Conservation (phyloP, 2,329 filamentous ascomycete species). For the Xylariaceae sp. region DNA sequence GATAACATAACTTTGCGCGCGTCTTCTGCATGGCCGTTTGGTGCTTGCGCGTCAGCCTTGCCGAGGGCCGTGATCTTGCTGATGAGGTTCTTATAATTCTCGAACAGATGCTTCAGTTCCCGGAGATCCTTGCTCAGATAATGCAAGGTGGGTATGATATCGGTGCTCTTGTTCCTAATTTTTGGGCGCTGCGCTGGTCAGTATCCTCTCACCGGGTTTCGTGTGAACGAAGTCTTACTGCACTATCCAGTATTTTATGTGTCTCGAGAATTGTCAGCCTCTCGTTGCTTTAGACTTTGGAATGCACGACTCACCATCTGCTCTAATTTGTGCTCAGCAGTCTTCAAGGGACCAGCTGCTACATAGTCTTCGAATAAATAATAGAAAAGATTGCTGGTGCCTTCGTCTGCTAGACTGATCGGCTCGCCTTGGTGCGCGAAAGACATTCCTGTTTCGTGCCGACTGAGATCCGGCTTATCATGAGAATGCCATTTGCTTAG, state of each 20-base stretch:
- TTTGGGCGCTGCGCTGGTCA: slow-evolving; percentile 36
- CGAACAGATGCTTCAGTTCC: slow-evolving; percentile 65
- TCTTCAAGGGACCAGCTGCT: slow-evolving; percentile 61
- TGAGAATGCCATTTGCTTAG: slow-evolving; percentile 47
- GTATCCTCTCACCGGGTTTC: not conserved
- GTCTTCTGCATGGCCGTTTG: slow-evolving; percentile 14
- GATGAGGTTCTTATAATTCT: slow-evolving; percentile 65
- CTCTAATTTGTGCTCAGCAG: slow-evolving; percentile 53
- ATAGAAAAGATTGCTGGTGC: slow-evolving; percentile 67
- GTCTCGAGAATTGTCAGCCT: slow-evolving; percentile 39
- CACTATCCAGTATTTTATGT: slow-evolving; percentile 42
- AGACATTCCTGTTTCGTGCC: slow-evolving; percentile 32
- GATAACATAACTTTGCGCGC: slow-evolving; percentile 42
- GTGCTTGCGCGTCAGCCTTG: slow-evolving; percentile 25
- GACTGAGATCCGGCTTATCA: slow-evolving; percentile 29
- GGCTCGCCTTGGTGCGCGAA: slow-evolving; percentile 22
- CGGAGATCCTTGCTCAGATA: slow-evolving; percentile 65
- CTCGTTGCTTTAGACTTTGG: slow-evolving; percentile 3
- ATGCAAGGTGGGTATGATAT: slow-evolving; percentile 64
- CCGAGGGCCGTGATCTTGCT: slow-evolving; percentile 58
- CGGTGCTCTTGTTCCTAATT: slow-evolving; percentile 49
- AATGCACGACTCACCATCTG: slow-evolving; percentile 49
- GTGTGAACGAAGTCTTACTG: slow-evolving; percentile 36
- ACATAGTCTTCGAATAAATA: slow-evolving; percentile 72
- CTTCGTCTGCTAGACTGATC: slow-evolving; percentile 48